Percentiles rank a stretch among this genome's conserved stretches.
phyloP scores from a whole-genome alignment of 2,329 filamentous ascomycete genomes.

The Apiospora marii region DNA sequence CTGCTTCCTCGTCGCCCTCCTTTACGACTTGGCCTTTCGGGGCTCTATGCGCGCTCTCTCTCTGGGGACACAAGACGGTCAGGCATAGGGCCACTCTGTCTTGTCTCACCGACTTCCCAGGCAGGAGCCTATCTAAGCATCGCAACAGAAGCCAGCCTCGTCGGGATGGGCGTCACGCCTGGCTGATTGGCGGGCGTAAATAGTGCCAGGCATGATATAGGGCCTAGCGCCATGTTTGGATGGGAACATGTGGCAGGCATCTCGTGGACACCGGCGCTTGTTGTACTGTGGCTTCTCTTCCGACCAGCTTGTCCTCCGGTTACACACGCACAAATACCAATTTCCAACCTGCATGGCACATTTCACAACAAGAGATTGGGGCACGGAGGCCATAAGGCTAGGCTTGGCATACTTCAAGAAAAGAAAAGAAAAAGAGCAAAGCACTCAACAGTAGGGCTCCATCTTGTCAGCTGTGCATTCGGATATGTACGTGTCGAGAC shows the following conservation, averaged over 20 bases:
- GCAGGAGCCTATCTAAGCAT: neutral
- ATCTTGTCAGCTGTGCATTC: constrained; percentile 12
- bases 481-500: neutral
- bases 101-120: neutral
- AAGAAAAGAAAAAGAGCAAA: neutral
- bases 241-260: constrained; percentile 14
- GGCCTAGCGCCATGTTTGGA: neutral
- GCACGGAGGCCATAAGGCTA: neutral
- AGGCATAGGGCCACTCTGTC: neutral
- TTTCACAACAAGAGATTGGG: neutral
- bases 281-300: neutral
- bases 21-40: neutral
- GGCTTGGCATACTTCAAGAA: constrained; percentile 5
- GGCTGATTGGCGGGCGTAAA: neutral
- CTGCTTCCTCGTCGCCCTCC: constrained; percentile 5
- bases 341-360: neutral
- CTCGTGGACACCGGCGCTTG: constrained; percentile 4
- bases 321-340: neutral
- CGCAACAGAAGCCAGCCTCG: constrained; percentile 8
- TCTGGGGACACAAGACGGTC: neutral
- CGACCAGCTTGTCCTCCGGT: neutral
- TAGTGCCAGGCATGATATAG: neutral
- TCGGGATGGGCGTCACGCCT: neutral
- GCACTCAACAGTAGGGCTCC: neutral
- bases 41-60: neutral